phyloP scores from a whole-genome alignment of 2,329 filamentous ascomycete genomes.

The Xylariales sp. region DNA sequence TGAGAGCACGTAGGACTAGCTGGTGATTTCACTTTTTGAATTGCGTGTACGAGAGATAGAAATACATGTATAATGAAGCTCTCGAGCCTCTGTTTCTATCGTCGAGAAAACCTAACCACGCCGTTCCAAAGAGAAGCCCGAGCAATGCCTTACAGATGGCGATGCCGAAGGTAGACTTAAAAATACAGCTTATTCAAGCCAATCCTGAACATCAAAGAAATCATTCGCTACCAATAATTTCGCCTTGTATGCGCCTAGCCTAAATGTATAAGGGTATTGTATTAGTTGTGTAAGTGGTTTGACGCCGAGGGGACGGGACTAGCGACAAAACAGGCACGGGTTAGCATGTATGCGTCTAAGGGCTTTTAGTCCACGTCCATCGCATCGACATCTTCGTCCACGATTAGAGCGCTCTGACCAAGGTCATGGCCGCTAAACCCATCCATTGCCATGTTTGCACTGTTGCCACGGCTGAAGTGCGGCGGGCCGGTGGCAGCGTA shows the following conservation, averaged over 20 bases:
- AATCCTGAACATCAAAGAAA: background rate
- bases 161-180: background rate
- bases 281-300: constrained; percentile 33
- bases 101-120: no score
- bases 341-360: background rate
- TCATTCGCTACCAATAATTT: background rate
- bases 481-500: background rate
- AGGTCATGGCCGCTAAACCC: constrained; percentile 5
- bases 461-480: background rate
- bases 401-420: background rate
- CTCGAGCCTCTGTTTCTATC: background rate
- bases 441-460: background rate
- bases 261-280: constrained; percentile 11
- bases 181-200: background rate
- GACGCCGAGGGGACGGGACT: constrained; percentile 3
- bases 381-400: constrained; percentile 66
- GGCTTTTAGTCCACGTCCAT: constrained; percentile 70
- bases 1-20: background rate
- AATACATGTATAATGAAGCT: background rate
- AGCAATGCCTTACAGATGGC: background rate
- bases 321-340: background rate
- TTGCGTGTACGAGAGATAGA: background rate
- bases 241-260: constrained; percentile 28
- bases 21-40: background rate
- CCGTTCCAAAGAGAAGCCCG: background rate